A percentile compares a stretch with the other conserved stretches of the same genome.
phyloP scores from a whole-genome alignment of 805 yeast species.

The Starmerella powellii region DNA sequence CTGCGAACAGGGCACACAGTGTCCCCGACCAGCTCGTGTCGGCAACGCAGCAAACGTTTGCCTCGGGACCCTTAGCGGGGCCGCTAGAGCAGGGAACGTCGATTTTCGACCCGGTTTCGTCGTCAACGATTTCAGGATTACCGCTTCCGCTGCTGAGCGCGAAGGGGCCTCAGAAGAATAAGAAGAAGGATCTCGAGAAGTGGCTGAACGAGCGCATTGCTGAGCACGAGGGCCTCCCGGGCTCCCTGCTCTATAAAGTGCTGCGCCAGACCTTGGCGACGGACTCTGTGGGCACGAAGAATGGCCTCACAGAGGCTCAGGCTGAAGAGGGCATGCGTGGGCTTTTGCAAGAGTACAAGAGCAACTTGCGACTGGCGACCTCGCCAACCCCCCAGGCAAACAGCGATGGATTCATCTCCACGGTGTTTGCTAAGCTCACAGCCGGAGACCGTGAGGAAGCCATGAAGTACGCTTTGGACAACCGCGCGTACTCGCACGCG shows the following conservation, averaged over 20 bases:
- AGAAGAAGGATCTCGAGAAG: slow-evolving; percentile 54
- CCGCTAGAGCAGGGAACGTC: too few relatives aligned
- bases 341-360: slow-evolving; percentile 1
- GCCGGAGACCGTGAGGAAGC: slow-evolving; percentile 60
- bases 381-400: background rate
- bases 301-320: too few relatives aligned
- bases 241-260: slow-evolving; percentile 15
- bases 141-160: slow-evolving; percentile 56
- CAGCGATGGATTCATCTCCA: slow-evolving; percentile 5
- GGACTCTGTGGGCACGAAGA: background rate
- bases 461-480: slow-evolving; percentile 45
- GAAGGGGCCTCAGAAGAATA: slow-evolving; percentile 37
- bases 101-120: too few relatives aligned
- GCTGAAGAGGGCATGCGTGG: background rate
- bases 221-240: slow-evolving; percentile 11
- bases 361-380: background rate
- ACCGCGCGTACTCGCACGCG: slow-evolving; percentile 68
- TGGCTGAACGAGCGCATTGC: slow-evolving; percentile 42
- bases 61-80: too few relatives aligned
- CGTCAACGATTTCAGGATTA: slow-evolving; percentile 28
- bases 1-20: too few relatives aligned
- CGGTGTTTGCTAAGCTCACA: slow-evolving; percentile 35
- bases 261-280: slow-evolving; percentile 15
- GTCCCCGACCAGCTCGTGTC: too few relatives aligned
- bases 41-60: too few relatives aligned